Evolutionary conservation across 805 yeast genomes (phyloP).

Genomic region (Candida piceae): DNA sequence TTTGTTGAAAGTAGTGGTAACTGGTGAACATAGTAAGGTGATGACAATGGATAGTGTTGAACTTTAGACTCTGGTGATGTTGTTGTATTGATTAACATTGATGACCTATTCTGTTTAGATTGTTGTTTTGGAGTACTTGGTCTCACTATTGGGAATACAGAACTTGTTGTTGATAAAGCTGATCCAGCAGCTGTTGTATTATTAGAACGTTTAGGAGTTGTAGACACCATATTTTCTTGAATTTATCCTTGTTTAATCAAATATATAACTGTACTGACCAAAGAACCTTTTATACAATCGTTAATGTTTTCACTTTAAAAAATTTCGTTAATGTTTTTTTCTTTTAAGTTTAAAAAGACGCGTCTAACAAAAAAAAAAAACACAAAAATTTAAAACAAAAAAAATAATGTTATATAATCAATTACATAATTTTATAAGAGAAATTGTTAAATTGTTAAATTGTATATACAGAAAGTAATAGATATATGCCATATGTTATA

Average conservation of each 20-base stretch:
- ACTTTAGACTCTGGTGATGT: conserved; percentile 13
- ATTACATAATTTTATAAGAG: no score
- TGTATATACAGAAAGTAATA: no score
- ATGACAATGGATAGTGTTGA: conserved; percentile 18
- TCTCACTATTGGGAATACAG: conserved; percentile 17
- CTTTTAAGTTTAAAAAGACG: no score
- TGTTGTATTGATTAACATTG: conserved; percentile 6
- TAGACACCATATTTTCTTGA: background rate
- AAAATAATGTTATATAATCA: no score
- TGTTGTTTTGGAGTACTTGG: conserved; percentile 17
- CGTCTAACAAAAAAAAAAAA: no score
- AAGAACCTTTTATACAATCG: no score
- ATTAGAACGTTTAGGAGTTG: background rate
- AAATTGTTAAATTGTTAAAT: no score
- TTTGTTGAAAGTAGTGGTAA: background rate
- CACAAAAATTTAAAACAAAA: no score
- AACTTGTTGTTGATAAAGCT: background rate
- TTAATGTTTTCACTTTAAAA: no score
- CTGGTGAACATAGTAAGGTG: conserved; percentile 6
- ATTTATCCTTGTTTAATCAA: background rate
- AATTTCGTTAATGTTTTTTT: no score
- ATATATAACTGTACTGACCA: background rate
- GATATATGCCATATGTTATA: no score
- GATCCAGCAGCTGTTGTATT: background rate
- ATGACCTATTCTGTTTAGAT: conserved; percentile 7